These are phyloP conservation scores for Phytophthora cajani DNA, from an alignment of 352 stramenopile species.

Conservation along the genomic window DNA sequence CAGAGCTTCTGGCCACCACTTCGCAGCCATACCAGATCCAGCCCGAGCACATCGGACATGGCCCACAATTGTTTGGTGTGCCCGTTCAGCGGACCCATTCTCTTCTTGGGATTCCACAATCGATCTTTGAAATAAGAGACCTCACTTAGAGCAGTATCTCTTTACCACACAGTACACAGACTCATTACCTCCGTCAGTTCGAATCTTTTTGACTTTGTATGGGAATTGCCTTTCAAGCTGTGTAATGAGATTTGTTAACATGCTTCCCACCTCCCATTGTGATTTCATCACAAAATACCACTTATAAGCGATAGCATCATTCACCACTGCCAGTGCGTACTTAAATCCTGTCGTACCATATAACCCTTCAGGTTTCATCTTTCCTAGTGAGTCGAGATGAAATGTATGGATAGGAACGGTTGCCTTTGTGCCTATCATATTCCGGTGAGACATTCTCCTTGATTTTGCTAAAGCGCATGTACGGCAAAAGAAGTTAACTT, in stretches of 20 bases:
- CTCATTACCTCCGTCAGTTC: conserved; percentile 14
- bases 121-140: conserved; percentile 4
- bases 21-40: conserved; percentile 5
- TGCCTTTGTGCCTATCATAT: not conserved
- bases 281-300: conserved; percentile 22
- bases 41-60: conserved; percentile 4
- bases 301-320: conserved; percentile 17
- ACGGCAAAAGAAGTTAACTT: not conserved
- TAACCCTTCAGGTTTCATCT: not conserved
- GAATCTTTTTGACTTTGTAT: conserved; percentile 1
- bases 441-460: not conserved
- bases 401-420: not conserved
- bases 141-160: not conserved
- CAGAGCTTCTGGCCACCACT: conserved; percentile 14
- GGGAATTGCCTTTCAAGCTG: not conserved
- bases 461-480: not conserved
- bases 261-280: conserved; percentile 2
- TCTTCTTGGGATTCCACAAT: not conserved
- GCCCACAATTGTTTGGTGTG: conserved; percentile 16
- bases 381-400: not conserved
- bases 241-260: not conserved
- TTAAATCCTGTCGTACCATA: conserved; percentile 3
- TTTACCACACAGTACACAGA: not conserved
- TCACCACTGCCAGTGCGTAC: not conserved
- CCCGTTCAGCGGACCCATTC: conserved; percentile 3